Evolutionary conservation across 805 yeast genomes (phyloP).

Genomic region (Metschnikowia shivogae): DNA sequence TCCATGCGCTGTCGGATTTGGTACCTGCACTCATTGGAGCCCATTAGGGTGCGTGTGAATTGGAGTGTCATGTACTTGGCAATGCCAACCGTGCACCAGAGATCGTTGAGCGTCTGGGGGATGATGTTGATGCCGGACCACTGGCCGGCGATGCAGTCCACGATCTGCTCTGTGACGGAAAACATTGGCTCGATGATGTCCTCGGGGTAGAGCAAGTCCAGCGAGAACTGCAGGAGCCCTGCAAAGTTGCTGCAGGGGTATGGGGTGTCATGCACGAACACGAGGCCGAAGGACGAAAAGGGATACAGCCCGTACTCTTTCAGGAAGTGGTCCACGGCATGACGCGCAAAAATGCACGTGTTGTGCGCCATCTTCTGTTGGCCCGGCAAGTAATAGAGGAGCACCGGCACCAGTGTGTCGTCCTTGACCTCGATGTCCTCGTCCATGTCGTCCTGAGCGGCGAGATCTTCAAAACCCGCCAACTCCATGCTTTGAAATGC

Average conservation of each 20-base stretch:
- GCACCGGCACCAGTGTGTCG: slow-evolving; percentile 34
- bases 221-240: slow-evolving; percentile 62
- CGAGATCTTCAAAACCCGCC: slow-evolving; percentile 38
- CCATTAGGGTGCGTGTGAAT: slow-evolving; percentile 68
- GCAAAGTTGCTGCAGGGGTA: slow-evolving; percentile 52
- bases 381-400: slow-evolving; percentile 62
- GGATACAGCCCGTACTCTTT: slow-evolving; percentile 93
- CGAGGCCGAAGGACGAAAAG: slow-evolving; percentile 72
- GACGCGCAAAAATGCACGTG: slow-evolving; percentile 70
- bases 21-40: slow-evolving; percentile 76
- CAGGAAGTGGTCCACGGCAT: slow-evolving; percentile 77
- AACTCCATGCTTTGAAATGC: slow-evolving; percentile 68
- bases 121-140: slow-evolving; percentile 93
- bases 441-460: slow-evolving; percentile 30
- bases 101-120: slow-evolving; percentile 71
- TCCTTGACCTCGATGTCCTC: slow-evolving; percentile 26
- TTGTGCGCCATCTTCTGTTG: slow-evolving; percentile 55
- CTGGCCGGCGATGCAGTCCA: slow-evolving; percentile 75
- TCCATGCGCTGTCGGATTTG: slow-evolving; percentile 63
- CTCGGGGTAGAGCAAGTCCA: slow-evolving; percentile 64
- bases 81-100: slow-evolving; percentile 89
- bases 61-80: slow-evolving; percentile 77
- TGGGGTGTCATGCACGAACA: slow-evolving; percentile 49
- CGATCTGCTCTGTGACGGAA: slow-evolving; percentile 59
- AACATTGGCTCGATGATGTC: slow-evolving; percentile 76